A percentile compares a stretch with the other conserved stretches of the same genome.
These are phyloP conservation scores for Abelmoschus esculentus DNA, from an alignment of 345 rosid species.

Conservation along the genomic window DNA sequence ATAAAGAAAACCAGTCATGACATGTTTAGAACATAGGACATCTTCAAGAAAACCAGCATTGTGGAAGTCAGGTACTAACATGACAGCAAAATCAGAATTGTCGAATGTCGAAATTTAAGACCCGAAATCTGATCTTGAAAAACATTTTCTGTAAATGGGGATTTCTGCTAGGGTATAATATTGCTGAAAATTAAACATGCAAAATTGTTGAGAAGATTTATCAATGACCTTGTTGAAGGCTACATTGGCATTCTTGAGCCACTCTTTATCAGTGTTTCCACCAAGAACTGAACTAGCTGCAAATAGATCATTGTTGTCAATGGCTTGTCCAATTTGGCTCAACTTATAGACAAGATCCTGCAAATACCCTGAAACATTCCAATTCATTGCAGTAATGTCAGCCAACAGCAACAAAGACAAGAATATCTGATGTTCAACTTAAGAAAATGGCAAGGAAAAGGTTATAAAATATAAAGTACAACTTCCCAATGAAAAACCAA, in stretches of 20 bases:
- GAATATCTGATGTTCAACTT: not conserved
- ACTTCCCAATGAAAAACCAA: too few species aligned
- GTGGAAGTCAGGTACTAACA: not conserved
- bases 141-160: not conserved
- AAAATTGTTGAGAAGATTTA: not conserved
- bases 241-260: constrained; percentile 58
- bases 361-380: constrained; percentile 55
- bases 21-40: not conserved
- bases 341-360: constrained; percentile 85
- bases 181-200: not conserved
- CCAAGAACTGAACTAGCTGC: constrained; percentile 72
- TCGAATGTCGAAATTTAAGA: not conserved
- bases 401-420: not conserved
- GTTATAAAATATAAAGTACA: too few species aligned
- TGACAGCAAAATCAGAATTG: not conserved
- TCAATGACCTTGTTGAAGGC: constrained; percentile 66
- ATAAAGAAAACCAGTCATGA: not conserved
- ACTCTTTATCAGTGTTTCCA: constrained; percentile 52
- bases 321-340: constrained; percentile 86
- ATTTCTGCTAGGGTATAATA: not conserved
- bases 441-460: too few species aligned
- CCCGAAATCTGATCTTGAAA: not conserved
- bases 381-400: constrained; percentile 9
- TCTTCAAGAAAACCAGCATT: not conserved
- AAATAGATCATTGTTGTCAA: constrained; percentile 69